Evolutionary conservation across 192 early-diverging fungal genomes (phyloP), one percentile per base, ranked within the genome.

Genomic region (Backusella circina): DNA sequence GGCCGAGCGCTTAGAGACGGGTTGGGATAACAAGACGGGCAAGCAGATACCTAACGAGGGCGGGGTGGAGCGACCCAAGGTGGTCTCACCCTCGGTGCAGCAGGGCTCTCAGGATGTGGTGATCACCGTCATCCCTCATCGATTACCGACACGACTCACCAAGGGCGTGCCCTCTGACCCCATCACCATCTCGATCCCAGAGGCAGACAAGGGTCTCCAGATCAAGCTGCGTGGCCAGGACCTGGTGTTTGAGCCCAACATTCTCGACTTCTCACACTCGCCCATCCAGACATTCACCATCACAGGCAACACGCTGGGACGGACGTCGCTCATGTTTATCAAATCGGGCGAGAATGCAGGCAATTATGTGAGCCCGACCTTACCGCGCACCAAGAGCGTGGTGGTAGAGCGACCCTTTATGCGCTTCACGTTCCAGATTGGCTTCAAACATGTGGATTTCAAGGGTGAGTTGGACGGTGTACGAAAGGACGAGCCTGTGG

Each of bases 341-440:
- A 86, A 87, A 23, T 69, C 86, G 0, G 89, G 88, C 15, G 61
- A 67, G 1, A 77, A 84, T 8, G 87, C 86, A n/a, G 80, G 81
- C 16, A 72, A 68, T 50, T 87, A 86, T 73, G 79, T 85, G 31
- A 77, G 85, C 23, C 82, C 80, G 10, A 74, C 81, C 12, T 74
- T 87, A 64, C 81, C 87, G 0, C 73, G 82, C 7, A 91, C 87
- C 12, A 85, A 88, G 47, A 80, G 80, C 32, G 83, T 92, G 54
- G 86, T 89, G 0, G 84, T 92, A 23, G 91, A 92, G 50, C 81
- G 86, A 13, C 83, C 88, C 31, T 92, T 92, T 74, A 86, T 92
- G 87, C 74, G 87, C 39, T 86, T 90, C 65, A 90, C 84, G 0
- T 90, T 92, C 75, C 91, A 91, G 70, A 80, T 91, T 51, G 85